Evolutionary conservation across 768 basidiomycete genomes (phyloP).

Genomic region (Pluteus cervinus): DNA sequence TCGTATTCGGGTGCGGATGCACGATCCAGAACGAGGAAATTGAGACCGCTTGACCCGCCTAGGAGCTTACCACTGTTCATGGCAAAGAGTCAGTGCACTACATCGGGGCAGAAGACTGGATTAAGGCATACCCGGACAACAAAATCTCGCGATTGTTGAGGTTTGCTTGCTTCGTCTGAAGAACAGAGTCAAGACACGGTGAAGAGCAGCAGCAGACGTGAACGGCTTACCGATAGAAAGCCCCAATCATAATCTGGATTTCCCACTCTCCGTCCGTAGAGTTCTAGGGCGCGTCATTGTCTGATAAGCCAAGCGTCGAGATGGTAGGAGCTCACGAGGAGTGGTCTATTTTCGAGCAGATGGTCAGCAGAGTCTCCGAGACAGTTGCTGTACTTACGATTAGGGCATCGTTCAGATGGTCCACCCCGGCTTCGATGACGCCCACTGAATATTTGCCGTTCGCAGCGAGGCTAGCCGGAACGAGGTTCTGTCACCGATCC

Average conservation of each 20-base stretch:
- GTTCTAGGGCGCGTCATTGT: background rate
- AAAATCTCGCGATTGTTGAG: background rate
- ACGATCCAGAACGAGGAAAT: background rate
- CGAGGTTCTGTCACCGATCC: background rate
- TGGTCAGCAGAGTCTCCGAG: background rate
- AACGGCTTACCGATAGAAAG: background rate
- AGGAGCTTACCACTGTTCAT: background rate
- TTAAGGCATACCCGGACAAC: background rate
- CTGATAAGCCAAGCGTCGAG: background rate
- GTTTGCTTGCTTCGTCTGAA: background rate
- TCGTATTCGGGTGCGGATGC: background rate
- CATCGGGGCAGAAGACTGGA: background rate
- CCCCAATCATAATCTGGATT: background rate
- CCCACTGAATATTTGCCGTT: background rate
- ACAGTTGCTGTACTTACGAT: background rate
- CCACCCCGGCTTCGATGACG: background rate
- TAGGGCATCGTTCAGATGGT: background rate
- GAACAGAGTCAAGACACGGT: background rate
- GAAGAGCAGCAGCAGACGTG: background rate
- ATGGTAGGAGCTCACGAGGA: background rate
- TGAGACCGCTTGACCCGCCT: background rate
- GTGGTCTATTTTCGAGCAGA: background rate
- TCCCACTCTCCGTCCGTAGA: background rate
- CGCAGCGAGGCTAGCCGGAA: background rate
- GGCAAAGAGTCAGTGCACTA: background rate